These are phyloP conservation scores for Pseudocercospora cruenta DNA, from an alignment of 2,329 filamentous ascomycete genomes.

Conservation along the genomic window DNA sequence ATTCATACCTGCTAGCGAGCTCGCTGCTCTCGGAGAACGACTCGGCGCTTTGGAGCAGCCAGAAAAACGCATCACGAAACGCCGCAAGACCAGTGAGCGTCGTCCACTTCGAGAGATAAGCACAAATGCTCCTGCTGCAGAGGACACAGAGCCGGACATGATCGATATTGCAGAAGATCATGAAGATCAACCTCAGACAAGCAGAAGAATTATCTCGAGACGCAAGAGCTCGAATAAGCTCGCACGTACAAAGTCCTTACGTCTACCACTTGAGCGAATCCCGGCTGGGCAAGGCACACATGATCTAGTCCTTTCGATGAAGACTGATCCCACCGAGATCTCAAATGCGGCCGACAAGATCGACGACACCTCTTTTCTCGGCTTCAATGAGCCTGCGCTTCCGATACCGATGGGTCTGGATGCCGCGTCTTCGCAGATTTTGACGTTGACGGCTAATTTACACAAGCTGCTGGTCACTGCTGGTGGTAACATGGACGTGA, in stretches of 20 bases:
- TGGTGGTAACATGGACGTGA: conserved; percentile 11
- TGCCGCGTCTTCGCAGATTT: conserved; percentile 13
- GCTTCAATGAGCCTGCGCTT: conserved; percentile 34
- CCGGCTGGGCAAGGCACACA: conserved; percentile 35
- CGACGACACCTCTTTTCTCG: conserved; percentile 28
- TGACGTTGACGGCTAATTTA: conserved; percentile 19
- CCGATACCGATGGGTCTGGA: conserved; percentile 16
- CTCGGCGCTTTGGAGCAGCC: conserved; percentile 15
- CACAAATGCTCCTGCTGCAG: conserved; percentile 24
- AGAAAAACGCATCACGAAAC: conserved; percentile 23
- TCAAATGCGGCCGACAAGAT: conserved; percentile 15
- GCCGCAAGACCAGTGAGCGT: conserved; percentile 31
- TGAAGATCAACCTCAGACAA: conserved; percentile 21
- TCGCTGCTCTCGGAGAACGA: conserved; percentile 24
- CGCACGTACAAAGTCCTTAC: conserved; percentile 41
- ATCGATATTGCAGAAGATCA: conserved; percentile 1
- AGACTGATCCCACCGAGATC: background rate
- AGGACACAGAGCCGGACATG: conserved; percentile 6
- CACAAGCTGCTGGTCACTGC: conserved; percentile 20
- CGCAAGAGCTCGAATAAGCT: conserved; percentile 30
- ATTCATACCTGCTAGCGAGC: conserved; percentile 38
- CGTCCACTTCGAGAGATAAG: conserved; percentile 31
- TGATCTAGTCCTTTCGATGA: conserved; percentile 18
- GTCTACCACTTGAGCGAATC: conserved; percentile 44
- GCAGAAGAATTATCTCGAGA: conserved; percentile 16